Evolutionary conservation across 2,329 filamentous ascomycete genomes (phyloP).

Genomic region (Alternaria rosae): DNA sequence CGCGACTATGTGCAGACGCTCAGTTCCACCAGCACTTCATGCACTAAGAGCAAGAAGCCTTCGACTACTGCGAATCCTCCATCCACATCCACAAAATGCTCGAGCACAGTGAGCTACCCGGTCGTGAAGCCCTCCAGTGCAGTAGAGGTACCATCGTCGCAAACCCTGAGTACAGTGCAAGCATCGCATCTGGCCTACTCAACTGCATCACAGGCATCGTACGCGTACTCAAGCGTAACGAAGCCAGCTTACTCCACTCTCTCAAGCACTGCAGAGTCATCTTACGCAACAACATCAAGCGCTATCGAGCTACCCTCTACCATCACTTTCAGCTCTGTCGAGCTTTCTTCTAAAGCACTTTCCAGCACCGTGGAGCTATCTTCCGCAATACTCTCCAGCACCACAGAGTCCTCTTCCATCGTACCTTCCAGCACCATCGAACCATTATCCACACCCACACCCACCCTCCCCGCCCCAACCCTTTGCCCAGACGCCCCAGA

Average conservation of each 20-base stretch:
- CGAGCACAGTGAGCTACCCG: neutral
- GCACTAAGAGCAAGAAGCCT: neutral
- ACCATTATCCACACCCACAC: neutral
- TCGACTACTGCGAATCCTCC: neutral
- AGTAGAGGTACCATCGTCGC: neutral
- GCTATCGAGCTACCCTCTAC: neutral
- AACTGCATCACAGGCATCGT: neutral
- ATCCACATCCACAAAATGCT: neutral
- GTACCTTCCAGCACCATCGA: neutral
- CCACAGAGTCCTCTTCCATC: neutral
- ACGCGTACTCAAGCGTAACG: neutral
- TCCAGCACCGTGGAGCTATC: neutral
- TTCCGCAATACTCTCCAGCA: neutral
- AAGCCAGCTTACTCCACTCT: neutral
- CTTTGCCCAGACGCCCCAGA: neutral
- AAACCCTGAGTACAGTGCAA: neutral
- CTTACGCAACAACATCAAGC: neutral
- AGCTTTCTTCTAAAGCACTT: neutral
- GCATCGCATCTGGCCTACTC: neutral
- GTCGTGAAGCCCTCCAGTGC: neutral
- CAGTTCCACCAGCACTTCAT: neutral
- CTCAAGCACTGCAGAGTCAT: neutral
- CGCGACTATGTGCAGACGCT: neutral
- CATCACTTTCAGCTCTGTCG: neutral
- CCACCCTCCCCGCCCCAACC: neutral